These are phyloP conservation scores for Davidsoniella neocaledoniae DNA, from an alignment of 2,329 filamentous ascomycete species.

Conservation along the genomic window DNA sequence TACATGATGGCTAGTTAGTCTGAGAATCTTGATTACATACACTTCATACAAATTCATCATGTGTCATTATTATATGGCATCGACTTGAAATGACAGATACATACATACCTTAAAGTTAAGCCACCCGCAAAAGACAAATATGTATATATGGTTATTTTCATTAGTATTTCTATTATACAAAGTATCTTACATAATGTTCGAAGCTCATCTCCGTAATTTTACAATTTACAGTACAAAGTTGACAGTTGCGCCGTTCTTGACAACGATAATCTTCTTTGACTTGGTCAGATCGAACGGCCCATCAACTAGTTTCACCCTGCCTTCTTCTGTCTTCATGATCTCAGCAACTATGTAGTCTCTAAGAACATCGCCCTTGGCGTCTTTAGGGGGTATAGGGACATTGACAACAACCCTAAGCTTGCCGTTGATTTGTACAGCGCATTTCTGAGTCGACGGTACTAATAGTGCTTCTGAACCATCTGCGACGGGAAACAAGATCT, in stretches of 20 bases:
- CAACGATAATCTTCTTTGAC: slow-evolving; percentile 49
- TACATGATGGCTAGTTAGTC: too few relatives aligned
- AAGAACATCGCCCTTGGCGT: slow-evolving; percentile 22
- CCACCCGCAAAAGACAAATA: too few relatives aligned
- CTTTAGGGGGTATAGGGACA: slow-evolving; percentile 34
- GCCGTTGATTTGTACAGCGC: slow-evolving; percentile 67
- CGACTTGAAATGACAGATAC: too few relatives aligned
- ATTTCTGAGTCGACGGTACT: slow-evolving; percentile 29
- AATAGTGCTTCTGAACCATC: slow-evolving; percentile 26
- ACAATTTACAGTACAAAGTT: slow-evolving; percentile 48
- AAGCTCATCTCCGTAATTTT: background rate
- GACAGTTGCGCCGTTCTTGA: slow-evolving; percentile 48
- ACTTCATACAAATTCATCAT: too few relatives aligned
- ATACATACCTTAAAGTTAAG: too few relatives aligned
- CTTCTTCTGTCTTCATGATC: slow-evolving; percentile 45
- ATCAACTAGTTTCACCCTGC: slow-evolving; percentile 32
- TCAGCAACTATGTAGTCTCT: slow-evolving; percentile 43
- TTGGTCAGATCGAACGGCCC: slow-evolving; percentile 28
- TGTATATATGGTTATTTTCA: too few relatives aligned
- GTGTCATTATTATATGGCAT: too few relatives aligned
- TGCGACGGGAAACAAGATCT: slow-evolving; percentile 39
- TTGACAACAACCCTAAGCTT: slow-evolving; percentile 53
- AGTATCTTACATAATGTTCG: background rate
- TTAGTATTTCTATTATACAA: background rate
- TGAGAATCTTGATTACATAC: too few relatives aligned